Percentiles rank a stretch among this genome's conserved stretches.
phyloP scores from a whole-genome alignment of 345 rosid genomes.

The Acer negundo region DNA sequence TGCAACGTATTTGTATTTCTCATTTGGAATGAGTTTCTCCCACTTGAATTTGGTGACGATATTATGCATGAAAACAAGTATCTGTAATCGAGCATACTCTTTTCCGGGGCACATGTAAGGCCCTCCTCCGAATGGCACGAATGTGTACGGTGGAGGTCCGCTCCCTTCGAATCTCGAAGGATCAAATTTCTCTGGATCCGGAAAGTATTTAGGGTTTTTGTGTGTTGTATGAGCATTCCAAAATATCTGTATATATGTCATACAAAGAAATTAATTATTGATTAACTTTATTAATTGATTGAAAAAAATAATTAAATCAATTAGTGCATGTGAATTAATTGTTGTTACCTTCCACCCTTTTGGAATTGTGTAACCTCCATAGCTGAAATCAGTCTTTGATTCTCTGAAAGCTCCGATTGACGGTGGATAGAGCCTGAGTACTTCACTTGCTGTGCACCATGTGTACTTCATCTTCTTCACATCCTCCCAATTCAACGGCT shows the following conservation, averaged over 20 bases:
- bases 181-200: constrained; percentile 34
- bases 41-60: constrained; percentile 25
- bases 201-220: constrained; percentile 30
- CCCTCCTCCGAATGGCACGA: constrained; percentile 37
- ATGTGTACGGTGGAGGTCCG: constrained; percentile 23
- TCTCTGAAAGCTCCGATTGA: constrained; percentile 27
- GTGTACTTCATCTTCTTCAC: constrained; percentile 34
- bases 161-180: constrained; percentile 32
- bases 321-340: too few relatives aligned
- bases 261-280: too few relatives aligned
- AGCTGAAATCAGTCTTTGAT: constrained; percentile 28
- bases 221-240: constrained; percentile 33
- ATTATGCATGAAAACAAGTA: constrained; percentile 32
- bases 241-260: constrained; percentile 17
- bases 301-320: too few relatives aligned
- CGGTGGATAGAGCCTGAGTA: constrained; percentile 29
- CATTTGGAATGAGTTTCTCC: constrained; percentile 20
- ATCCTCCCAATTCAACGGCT: constrained; percentile 30
- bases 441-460: constrained; percentile 25
- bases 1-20: constrained; percentile 27
- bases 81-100: constrained; percentile 31
- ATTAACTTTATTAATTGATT: too few relatives aligned
- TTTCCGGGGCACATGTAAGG: constrained; percentile 34
- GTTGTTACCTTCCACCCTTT: constrained; percentile 36
- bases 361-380: constrained; percentile 29